phyloP scores from a whole-genome alignment of 495 filamentous ascomycete genomes.

The Clavariopsis aquatica region DNA sequence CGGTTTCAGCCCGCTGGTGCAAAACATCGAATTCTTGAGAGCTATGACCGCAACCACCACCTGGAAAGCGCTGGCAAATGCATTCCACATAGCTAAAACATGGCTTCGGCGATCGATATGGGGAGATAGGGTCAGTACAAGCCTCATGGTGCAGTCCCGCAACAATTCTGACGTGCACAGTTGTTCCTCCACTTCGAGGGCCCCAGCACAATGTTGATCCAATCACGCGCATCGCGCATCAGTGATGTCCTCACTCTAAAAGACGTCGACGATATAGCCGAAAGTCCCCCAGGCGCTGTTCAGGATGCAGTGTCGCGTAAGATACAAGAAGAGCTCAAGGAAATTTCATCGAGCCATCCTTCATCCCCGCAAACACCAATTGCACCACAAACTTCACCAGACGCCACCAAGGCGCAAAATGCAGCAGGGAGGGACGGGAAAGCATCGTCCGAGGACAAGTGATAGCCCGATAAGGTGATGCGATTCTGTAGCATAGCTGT shows the following conservation, averaged over 20 bases:
- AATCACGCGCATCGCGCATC: constrained; percentile 73
- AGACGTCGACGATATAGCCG: constrained; percentile 86
- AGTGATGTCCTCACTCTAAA: constrained; percentile 71
- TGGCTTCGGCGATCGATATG: constrained; percentile 79
- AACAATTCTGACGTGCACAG: constrained; percentile 44
- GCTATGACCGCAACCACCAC: constrained; percentile 66
- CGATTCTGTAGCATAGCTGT: no score
- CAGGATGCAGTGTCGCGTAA: constrained; percentile 40
- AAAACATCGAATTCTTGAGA: constrained; percentile 68
- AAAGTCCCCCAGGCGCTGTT: constrained; percentile 60
- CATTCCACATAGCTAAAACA: constrained; percentile 68
- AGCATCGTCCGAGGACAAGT: constrained; percentile 13
- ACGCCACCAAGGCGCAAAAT: neutral
- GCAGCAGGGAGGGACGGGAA: constrained; percentile 20
- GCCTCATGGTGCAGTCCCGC: neutral
- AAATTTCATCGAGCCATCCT: constrained; percentile 14
- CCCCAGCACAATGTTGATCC: constrained; percentile 79
- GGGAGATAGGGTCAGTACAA: constrained; percentile 72
- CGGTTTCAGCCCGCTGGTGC: constrained; percentile 55
- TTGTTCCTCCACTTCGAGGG: constrained; percentile 88
- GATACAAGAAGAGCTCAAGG: constrained; percentile 30
- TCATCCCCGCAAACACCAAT: neutral
- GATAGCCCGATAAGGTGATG: no score
- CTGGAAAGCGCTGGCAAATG: constrained; percentile 64
- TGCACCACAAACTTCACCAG: constrained; percentile 4